Evolutionary conservation across 305 asterid species (phyloP).

Genomic region (Fraxinus angustifolia): DNA sequence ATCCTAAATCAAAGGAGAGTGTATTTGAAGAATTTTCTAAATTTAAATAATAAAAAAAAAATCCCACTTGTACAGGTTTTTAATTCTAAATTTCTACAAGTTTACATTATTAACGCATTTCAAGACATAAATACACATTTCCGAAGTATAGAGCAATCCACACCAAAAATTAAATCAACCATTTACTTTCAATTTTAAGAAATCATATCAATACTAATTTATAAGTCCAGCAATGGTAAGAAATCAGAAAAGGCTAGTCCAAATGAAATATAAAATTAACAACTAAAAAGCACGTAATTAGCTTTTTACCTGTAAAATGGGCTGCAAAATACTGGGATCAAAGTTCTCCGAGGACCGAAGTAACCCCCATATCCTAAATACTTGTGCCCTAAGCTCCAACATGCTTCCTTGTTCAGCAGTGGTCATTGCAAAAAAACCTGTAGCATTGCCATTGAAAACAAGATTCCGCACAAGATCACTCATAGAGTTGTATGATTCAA

Average conservation of each 20-base stretch:
- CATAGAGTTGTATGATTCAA: conserved; percentile 62
- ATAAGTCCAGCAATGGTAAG: neutral
- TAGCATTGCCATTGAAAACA: conserved; percentile 46
- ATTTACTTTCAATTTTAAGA: neutral
- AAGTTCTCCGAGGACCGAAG: conserved; percentile 70
- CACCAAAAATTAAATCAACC: neutral
- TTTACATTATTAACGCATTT: neutral
- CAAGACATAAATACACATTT: neutral
- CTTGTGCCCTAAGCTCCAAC: conserved; percentile 89
- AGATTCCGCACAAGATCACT: conserved; percentile 56
- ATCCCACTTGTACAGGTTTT: neutral
- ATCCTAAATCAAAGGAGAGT: neutral
- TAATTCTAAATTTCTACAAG: neutral
- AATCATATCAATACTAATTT: neutral
- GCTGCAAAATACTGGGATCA: conserved; percentile 80
- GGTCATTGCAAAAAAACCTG: conserved; percentile 47
- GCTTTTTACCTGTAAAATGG: conserved; percentile 72
- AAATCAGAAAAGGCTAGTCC: conserved; percentile 20
- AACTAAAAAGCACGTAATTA: neutral
- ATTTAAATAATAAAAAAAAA: neutral
- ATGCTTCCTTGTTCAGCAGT: conserved; percentile 67
- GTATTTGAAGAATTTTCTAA: neutral
- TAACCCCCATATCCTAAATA: conserved; percentile 82
- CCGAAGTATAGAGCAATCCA: neutral
- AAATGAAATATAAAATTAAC: conserved; percentile 12